Percentiles rank a stretch among this genome's conserved stretches.
Conservation (phyloP, 345 rosid species). For the Populus simonii region DNA sequence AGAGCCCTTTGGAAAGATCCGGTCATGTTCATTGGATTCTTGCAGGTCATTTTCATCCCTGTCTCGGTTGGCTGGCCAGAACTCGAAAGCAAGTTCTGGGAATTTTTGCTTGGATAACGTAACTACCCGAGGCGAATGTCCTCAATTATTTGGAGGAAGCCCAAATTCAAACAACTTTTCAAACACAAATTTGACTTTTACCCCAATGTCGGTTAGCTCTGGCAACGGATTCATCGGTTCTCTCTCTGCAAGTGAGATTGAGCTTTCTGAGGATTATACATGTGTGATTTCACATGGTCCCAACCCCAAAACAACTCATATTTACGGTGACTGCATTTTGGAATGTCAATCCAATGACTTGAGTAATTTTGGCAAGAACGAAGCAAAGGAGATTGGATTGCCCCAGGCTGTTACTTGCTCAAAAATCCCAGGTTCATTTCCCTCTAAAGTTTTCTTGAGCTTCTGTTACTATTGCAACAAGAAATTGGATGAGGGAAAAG, state of each 20-base stretch:
- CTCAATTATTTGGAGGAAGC: slow-evolving; percentile 28
- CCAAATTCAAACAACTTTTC: slow-evolving; percentile 6
- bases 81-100: slow-evolving; percentile 16
- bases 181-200: slow-evolving; percentile 14
- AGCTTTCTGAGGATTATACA: slow-evolving; percentile 92
- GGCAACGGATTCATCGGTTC: slow-evolving; percentile 24
- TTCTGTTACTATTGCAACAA: slow-evolving; percentile 71
- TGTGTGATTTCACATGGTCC: slow-evolving; percentile 79
- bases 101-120: slow-evolving; percentile 20
- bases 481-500: slow-evolving; percentile 53
- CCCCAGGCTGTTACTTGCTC: slow-evolving; percentile 16
- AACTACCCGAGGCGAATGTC: slow-evolving; percentile 17
- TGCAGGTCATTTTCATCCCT: slow-evolving; percentile 33
- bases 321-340: slow-evolving; percentile 70
- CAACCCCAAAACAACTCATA: slow-evolving; percentile 75
- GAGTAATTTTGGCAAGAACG: slow-evolving; percentile 16
- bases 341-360: slow-evolving; percentile 44
- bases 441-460: slow-evolving; percentile 51
- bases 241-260: slow-evolving; percentile 63
- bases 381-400: slow-evolving; percentile 18
- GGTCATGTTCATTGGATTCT: slow-evolving; percentile 47
- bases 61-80: slow-evolving; percentile 21
- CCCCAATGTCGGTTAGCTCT: slow-evolving; percentile 22
- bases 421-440: slow-evolving; percentile 12
- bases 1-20: slow-evolving; percentile 41